A percentile compares a stretch with the other conserved stretches of the same genome.
These are phyloP conservation scores for Chytriomyces confervae DNA, from an alignment of 192 early-diverging fungal species.

Conservation along the genomic window DNA sequence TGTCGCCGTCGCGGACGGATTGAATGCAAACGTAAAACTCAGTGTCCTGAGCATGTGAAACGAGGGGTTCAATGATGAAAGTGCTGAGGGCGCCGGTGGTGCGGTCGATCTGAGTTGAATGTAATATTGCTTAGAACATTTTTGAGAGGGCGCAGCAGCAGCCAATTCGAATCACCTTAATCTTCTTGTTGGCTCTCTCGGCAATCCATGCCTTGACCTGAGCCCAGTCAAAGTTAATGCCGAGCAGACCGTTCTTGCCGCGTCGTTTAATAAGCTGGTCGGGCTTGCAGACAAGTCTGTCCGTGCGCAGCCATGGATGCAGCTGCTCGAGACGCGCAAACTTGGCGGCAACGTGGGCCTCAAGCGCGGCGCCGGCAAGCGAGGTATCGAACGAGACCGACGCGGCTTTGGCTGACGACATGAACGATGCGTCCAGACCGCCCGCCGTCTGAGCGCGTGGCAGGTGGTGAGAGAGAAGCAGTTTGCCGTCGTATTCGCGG, in stretches of 20 bases:
- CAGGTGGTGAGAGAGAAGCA: constrained; percentile 89
- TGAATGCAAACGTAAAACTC: constrained; percentile 99
- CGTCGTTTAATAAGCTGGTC: constrained; percentile 98
- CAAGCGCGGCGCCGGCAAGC: constrained; percentile 17
- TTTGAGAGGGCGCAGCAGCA: not conserved
- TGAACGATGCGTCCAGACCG: constrained; percentile 56
- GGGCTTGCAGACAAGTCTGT: constrained; percentile 94
- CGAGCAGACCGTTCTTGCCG: constrained; percentile 93
- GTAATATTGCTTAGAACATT: not conserved
- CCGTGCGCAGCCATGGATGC: constrained; percentile 84
- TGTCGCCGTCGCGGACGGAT: constrained; percentile 92
- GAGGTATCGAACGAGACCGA: constrained; percentile 74
- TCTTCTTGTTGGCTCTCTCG: constrained; percentile 84
- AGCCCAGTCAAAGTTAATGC: constrained; percentile 90
- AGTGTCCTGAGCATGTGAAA: constrained; percentile 86
- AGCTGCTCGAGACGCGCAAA: constrained; percentile 75
- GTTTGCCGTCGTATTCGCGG: constrained; percentile 98
- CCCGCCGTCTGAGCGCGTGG: constrained; percentile 51
- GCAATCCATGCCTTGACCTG: constrained; percentile 89
- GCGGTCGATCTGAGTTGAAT: constrained; percentile 68
- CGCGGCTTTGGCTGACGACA: constrained; percentile 73
- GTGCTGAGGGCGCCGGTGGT: constrained; percentile 88
- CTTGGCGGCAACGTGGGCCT: constrained; percentile 60
- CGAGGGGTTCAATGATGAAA: constrained; percentile 94
- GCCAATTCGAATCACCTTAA: constrained; percentile 58